A percentile compares a stretch with the other conserved stretches of the same genome.
phyloP scores from a whole-genome alignment of 345 rosid genomes.

The Pseudoturritis turrita region DNA sequence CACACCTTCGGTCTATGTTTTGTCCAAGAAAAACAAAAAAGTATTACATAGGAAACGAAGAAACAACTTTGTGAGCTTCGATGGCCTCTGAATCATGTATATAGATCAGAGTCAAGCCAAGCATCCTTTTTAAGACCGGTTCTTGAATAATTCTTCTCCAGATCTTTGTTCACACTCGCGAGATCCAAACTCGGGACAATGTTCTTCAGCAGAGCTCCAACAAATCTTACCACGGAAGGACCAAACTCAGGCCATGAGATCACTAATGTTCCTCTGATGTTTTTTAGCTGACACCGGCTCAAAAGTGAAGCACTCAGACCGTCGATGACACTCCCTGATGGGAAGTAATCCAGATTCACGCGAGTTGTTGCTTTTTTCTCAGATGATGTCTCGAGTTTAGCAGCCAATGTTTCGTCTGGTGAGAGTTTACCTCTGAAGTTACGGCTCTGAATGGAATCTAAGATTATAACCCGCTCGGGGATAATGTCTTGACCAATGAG shows the following conservation, averaged over 20 bases:
- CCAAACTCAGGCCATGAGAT: constrained; percentile 81
- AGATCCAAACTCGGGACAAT: constrained; percentile 45
- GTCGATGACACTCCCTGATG: constrained; percentile 84
- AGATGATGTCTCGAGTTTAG: constrained; percentile 73
- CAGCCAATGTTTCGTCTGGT: constrained; percentile 58
- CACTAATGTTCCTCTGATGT: constrained; percentile 64
- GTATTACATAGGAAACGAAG: constrained; percentile 9
- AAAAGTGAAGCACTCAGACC: constrained; percentile 84
- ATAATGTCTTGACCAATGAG: constrained; percentile 58
- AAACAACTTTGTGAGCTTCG: background rate
- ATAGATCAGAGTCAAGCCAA: constrained; percentile 29
- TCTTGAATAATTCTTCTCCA: constrained; percentile 18
- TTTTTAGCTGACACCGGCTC: constrained; percentile 66
- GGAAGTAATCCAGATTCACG: constrained; percentile 64
- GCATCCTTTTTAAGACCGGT: constrained; percentile 21
- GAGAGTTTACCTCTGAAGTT: constrained; percentile 80
- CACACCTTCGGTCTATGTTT: constrained; percentile 5
- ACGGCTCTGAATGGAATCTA: constrained; percentile 73
- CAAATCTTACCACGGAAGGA: constrained; percentile 44
- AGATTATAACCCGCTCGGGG: constrained; percentile 64
- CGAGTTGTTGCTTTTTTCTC: constrained; percentile 46
- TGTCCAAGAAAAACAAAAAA: background rate
- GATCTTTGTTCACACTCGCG: constrained; percentile 5
- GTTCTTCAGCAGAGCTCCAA: constrained; percentile 42
- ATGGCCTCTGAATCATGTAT: constrained; percentile 21